phyloP scores from a whole-genome alignment of 1,284 basidiomycete genomes.

The Ganoderma meredithae region DNA sequence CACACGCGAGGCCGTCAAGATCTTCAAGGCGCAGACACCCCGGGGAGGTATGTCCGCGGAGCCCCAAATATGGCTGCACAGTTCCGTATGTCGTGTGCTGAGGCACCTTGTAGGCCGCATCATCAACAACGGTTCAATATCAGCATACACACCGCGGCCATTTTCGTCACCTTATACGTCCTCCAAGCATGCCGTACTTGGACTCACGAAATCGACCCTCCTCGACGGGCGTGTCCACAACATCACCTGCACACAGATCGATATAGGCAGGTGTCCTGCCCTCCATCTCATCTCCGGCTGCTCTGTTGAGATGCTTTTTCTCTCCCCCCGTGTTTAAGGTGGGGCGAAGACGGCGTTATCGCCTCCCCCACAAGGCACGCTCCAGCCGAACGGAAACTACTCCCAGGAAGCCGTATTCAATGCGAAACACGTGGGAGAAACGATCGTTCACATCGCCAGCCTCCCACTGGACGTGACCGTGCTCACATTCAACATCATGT shows the following conservation, averaged over 20 bases:
- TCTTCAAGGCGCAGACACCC: conserved; percentile 79
- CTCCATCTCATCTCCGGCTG: background rate
- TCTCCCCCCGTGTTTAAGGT: conserved; percentile 3
- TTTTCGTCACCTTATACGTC: conserved; percentile 72
- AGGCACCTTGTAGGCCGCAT: conserved; percentile 59
- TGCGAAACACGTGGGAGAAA: conserved; percentile 72
- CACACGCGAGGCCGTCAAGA: conserved; percentile 75
- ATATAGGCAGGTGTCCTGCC: conserved; percentile 63
- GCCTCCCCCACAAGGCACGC: conserved; percentile 50
- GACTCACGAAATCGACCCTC: conserved; percentile 77
- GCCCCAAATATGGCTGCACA: background rate
- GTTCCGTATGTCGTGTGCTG: background rate
- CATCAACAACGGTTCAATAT: conserved; percentile 86
- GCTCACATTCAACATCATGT: conserved; percentile 80
- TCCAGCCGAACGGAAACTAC: conserved; percentile 74
- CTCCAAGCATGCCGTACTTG: conserved; percentile 82
- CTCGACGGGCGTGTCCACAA: conserved; percentile 79
- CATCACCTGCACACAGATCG: conserved; percentile 82
- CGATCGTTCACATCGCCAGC: conserved; percentile 74
- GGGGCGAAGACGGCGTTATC: conserved; percentile 27
- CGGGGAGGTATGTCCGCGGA: conserved; percentile 60
- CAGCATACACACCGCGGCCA: conserved; percentile 78
- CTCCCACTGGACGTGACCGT: conserved; percentile 76
- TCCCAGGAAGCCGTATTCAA: conserved; percentile 72
- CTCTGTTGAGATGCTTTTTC: background rate